phyloP scores from a whole-genome alignment of 176 grass and related monocot genomes.

The Miscanthus lutarioriparius region DNA sequence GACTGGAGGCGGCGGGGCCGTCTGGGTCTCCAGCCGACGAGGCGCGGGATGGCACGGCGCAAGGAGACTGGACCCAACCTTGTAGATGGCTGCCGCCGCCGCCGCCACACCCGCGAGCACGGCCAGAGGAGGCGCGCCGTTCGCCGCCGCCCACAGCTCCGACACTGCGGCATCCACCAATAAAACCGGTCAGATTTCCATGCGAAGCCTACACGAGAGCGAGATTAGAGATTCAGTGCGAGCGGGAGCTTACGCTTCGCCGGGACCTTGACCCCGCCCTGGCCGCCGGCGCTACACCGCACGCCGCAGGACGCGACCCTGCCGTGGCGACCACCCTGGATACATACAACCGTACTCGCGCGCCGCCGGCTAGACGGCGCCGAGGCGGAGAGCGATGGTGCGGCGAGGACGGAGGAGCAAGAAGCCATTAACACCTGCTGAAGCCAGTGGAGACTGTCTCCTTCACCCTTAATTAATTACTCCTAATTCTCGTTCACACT shows the following conservation, averaged over 20 bases:
- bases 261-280: conserved; percentile 5
- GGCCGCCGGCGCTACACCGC: conserved; percentile 34
- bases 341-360: not conserved
- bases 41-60: conserved; percentile 23
- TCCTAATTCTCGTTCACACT: not conserved
- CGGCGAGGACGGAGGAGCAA: not conserved
- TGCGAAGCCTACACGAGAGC: not conserved
- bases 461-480: too few relatives aligned
- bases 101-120: conserved; percentile 56
- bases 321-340: not conserved
- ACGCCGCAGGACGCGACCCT: not conserved
- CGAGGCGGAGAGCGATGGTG: not conserved
- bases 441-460: not conserved
- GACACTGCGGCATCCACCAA: conserved; percentile 30
- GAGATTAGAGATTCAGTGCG: not conserved
- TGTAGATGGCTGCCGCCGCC: conserved; percentile 48
- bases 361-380: not conserved
- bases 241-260: conserved; percentile 32
- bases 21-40: not conserved
- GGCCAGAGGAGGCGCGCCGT: conserved; percentile 50
- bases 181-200: not conserved
- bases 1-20: conserved; percentile 38
- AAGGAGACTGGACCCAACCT: conserved; percentile 58
- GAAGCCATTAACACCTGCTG: conserved; percentile 4
- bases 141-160: conserved; percentile 69